Evolutionary conservation across 2,329 filamentous ascomycete species (phyloP).

Genomic region (Trichoderma koningii): DNA sequence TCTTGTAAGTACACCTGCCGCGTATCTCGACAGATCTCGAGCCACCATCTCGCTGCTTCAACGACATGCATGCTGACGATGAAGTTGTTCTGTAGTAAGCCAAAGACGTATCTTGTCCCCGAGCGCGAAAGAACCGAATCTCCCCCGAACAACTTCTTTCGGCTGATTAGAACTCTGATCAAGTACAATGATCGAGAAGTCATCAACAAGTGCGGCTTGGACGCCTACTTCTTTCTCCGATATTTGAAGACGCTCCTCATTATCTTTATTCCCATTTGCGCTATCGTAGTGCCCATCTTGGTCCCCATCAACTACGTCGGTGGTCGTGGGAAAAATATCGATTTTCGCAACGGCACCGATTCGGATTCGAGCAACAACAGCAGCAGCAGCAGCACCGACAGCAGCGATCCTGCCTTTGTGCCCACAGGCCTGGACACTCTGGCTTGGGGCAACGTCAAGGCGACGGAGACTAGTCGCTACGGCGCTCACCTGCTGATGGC

Average conservation of each 20-base stretch:
- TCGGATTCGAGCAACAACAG: slow-evolving; percentile 27
- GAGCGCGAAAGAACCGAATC: slow-evolving; percentile 80
- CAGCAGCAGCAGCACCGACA: slow-evolving; percentile 27
- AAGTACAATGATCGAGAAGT: slow-evolving; percentile 74
- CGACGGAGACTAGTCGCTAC: slow-evolving; percentile 66
- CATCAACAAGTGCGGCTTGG: slow-evolving; percentile 92
- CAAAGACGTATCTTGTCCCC: slow-evolving; percentile 82
- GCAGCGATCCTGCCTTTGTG: slow-evolving; percentile 32
- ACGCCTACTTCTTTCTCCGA: slow-evolving; percentile 96
- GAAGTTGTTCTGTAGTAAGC: slow-evolving; percentile 57
- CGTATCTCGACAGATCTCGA: neutral
- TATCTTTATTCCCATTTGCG: slow-evolving; percentile 83
- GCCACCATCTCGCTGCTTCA: neutral
- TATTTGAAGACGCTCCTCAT: slow-evolving; percentile 78
- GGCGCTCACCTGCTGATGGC: slow-evolving; percentile 85
- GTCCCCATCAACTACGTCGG: slow-evolving; percentile 80
- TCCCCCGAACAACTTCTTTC: slow-evolving; percentile 61
- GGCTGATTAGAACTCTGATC: slow-evolving; percentile 61
- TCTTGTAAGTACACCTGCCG: slow-evolving; percentile 64
- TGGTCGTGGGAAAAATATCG: slow-evolving; percentile 62
- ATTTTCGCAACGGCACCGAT: slow-evolving; percentile 41
- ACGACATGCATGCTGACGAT: neutral
- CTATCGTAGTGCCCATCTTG: slow-evolving; percentile 79
- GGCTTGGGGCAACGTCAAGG: slow-evolving; percentile 82
- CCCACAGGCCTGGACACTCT: slow-evolving; percentile 74